A percentile compares a stretch with the other conserved stretches of the same genome.
Evolutionary conservation across 2,329 filamentous ascomycete genomes (phyloP).

Genomic region (Alternaria arborescens): DNA sequence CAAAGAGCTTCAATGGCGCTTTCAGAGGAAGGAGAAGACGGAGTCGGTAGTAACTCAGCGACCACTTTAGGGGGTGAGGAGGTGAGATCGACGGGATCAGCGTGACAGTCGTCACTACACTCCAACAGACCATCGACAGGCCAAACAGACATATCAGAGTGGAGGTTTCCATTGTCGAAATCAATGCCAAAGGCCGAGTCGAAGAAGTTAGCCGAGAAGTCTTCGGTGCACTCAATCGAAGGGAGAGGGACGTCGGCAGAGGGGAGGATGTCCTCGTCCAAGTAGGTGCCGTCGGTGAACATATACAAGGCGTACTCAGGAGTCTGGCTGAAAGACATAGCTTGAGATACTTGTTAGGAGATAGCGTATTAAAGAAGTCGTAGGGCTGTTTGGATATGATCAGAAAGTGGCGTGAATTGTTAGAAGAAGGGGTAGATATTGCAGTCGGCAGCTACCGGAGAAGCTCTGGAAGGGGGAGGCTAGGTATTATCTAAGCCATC

Average conservation of each 20-base stretch:
- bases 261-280: background rate
- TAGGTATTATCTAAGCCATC: constrained; percentile 9
- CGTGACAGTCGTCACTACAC: background rate
- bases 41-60: background rate
- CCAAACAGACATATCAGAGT: constrained; percentile 3
- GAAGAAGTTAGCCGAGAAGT: background rate
- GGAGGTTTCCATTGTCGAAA: background rate
- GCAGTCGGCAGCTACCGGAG: background rate
- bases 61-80: background rate
- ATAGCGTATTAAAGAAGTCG: background rate
- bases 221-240: background rate
- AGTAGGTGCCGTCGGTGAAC: constrained; percentile 3
- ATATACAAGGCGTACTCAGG: background rate
- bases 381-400: background rate
- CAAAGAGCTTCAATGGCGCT: constrained; percentile 1
- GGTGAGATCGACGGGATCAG: background rate
- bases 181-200: background rate
- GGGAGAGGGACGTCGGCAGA: background rate
- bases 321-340: background rate
- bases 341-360: background rate
- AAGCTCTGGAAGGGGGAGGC: constrained; percentile 5
- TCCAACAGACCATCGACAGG: background rate
- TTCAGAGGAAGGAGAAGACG: background rate
- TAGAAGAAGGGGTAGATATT: background rate
- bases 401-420: background rate